Conservation (phyloP, 495 filamentous ascomycete species). For the Pyrenopolyporus hunteri region DNA sequence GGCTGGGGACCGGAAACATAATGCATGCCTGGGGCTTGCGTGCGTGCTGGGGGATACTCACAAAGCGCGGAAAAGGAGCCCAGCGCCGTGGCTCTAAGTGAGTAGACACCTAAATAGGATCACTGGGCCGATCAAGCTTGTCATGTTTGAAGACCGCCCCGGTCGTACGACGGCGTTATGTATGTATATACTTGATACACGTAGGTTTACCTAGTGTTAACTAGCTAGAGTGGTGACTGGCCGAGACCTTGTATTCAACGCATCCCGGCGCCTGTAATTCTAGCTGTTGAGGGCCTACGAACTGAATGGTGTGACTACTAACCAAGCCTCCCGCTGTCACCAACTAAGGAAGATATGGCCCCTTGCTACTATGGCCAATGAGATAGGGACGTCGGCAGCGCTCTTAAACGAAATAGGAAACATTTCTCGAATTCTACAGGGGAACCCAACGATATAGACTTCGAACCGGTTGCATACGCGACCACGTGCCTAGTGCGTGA, state of each 20-base stretch:
- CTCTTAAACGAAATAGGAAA: slow-evolving; percentile 12
- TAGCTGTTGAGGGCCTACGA: background rate
- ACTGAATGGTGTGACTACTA: slow-evolving; percentile 6
- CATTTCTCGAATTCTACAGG: slow-evolving; percentile 24
- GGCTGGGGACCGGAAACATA: slow-evolving; percentile 36
- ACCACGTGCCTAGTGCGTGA: slow-evolving; percentile 17
- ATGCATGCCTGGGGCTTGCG: slow-evolving; percentile 36
- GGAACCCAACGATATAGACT: slow-evolving; percentile 9
- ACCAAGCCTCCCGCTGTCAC: background rate
- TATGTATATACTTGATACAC: background rate
- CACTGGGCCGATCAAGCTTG: slow-evolving; percentile 30
- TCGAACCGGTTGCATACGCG: slow-evolving; percentile 6
- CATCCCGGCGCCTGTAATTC: slow-evolving; percentile 20
- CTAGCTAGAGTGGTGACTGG: slow-evolving; percentile 10
- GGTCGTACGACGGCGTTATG: slow-evolving; percentile 11
- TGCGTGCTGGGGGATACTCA: slow-evolving; percentile 29
- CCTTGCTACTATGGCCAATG: slow-evolving; percentile 33
- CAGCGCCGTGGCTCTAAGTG: slow-evolving; percentile 20
- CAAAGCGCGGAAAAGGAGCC: slow-evolving; percentile 14
- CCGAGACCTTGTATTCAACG: background rate
- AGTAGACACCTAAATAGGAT: slow-evolving; percentile 20
- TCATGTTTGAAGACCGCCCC: background rate
- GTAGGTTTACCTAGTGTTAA: no score
- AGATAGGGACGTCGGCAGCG: slow-evolving; percentile 9
- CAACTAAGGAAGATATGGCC: background rate